phyloP scores from a whole-genome alignment of 768 basidiomycete species.

The Gymnopilus junonius region DNA sequence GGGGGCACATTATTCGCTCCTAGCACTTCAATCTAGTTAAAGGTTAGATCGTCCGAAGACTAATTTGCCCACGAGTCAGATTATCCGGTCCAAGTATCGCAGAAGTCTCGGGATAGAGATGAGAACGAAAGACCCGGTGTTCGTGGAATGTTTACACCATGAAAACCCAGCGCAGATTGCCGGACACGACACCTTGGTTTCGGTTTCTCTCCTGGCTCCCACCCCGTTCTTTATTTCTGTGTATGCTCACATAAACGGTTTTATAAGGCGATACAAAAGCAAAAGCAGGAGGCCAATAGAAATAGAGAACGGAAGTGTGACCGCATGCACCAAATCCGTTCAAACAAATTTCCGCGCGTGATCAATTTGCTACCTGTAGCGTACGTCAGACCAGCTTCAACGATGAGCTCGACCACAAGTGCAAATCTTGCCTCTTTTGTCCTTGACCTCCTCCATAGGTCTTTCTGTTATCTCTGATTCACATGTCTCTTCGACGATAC shows the following conservation, averaged over 20 bases:
- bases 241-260: not conserved
- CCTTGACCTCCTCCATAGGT: not conserved
- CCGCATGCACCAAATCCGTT: slow-evolving; percentile 1
- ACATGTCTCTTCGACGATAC: slow-evolving; percentile 61
- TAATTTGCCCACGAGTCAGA: slow-evolving; percentile 32
- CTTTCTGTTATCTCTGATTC: not conserved
- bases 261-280: slow-evolving; percentile 4
- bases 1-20: slow-evolving; percentile 26
- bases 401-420: slow-evolving; percentile 2
- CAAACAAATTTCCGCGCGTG: slow-evolving; percentile 8
- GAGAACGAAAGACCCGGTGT: slow-evolving; percentile 25
- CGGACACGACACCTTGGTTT: slow-evolving; percentile 20
- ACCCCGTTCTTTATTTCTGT: slow-evolving; percentile 7
- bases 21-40: slow-evolving; percentile 25
- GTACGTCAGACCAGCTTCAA: not conserved
- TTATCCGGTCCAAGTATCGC: slow-evolving; percentile 32
- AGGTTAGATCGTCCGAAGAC: slow-evolving; percentile 26
- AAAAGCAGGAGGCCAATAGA: not conserved
- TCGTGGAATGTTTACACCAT: slow-evolving; percentile 26
- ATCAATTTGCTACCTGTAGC: not conserved
- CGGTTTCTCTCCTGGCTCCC: slow-evolving; percentile 15
- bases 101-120: slow-evolving; percentile 35
- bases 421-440: slow-evolving; percentile 4
- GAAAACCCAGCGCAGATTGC: slow-evolving; percentile 28
- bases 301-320: slow-evolving; percentile 6